Base-by-base conservation (phyloP, 2,329 filamentous ascomycete genomes). In the Sporothrix curviconia region DNA sequence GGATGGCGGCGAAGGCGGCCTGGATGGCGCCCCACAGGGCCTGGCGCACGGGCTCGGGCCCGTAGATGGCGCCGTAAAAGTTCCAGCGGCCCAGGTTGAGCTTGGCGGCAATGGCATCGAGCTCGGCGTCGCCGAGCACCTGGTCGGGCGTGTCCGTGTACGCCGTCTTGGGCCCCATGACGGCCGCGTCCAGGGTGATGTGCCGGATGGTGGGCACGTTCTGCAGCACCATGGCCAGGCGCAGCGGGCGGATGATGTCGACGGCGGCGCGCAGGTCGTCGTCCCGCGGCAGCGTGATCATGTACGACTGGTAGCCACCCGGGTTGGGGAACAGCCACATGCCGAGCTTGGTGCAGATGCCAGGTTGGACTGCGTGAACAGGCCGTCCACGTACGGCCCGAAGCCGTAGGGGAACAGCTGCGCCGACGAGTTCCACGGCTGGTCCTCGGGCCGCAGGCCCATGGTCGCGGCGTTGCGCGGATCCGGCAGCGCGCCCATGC, bases 281-380 rank as follows among this genome's bases (percentile, higher is more conserved):
- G 30, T 72, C 71, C 36, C 63, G 65, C 30, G 69, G 68, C 56
- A 74, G 71, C 0, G 71, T 74, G 59, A 74, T 66, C 64, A 69
- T 67, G 66, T 71, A 75, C 1, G 71, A 68, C 58, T 73, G 70
- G 61, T 73, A 67, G 2, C 62, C 66, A 0, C 66, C 64, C 1
- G 69, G 66, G 17, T 65, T 67, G 3, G 71, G 72, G 68, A 72
- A 72, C 58, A 71, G 62, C 55, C 68, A 66, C 55, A 81, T 71
- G 0, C 79, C 79, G 72, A 82, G 77, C 66, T 82, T 81, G 3
- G 76, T 77, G 5, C 80, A 74, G 36, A 81, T 76, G 32, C 78
- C 15, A 80, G 70, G 59, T 76, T 79, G 19, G 71, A 74, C 63
- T 81, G 78, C 0, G 74, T 72, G 62, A 82, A 81, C 12, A 81